Conservation (phyloP, 2,329 filamentous ascomycete species). For the Periconia sp. region DNA sequence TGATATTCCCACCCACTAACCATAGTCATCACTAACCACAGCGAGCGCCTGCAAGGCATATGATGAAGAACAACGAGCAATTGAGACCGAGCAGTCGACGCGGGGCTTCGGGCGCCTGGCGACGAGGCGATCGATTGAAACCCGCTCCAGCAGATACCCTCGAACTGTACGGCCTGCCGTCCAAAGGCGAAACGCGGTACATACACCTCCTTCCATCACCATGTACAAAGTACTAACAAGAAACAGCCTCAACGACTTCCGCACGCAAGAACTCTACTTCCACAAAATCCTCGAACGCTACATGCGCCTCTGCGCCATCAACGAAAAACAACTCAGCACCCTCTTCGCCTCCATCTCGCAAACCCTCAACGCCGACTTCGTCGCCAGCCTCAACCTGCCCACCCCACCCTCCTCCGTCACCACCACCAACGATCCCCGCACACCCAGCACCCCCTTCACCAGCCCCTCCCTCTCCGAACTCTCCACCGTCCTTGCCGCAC, state of each 20-base stretch:
- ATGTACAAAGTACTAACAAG: conserved; percentile 1
- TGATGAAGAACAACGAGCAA: conserved; percentile 36
- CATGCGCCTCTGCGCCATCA: conserved; percentile 81
- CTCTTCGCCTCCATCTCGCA: conserved; percentile 61
- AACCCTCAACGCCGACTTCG: conserved; percentile 10
- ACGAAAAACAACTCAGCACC: conserved; percentile 71
- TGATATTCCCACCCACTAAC: background rate
- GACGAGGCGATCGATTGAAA: conserved; percentile 55
- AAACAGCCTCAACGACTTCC: conserved; percentile 59
- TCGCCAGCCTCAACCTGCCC: conserved; percentile 18
- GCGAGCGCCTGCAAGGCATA: background rate
- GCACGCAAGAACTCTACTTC: conserved; percentile 83
- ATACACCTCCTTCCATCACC: conserved; percentile 8
- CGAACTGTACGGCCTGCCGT: conserved; percentile 80
- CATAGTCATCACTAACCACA: conserved; percentile 2
- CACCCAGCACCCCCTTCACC: conserved; percentile 21
- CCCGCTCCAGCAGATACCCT: conserved; percentile 75
- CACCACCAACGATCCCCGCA: conserved; percentile 18
- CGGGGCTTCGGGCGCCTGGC: conserved; percentile 42
- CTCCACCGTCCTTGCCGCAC: conserved; percentile 73
- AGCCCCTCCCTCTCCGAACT: conserved; percentile 57
- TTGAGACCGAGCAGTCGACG: conserved; percentile 39
- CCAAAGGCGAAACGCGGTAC: conserved; percentile 86
- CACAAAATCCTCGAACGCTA: conserved; percentile 85
- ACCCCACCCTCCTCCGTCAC: conserved; percentile 2